Conservation (phyloP, 2,329 filamentous ascomycete species). For the Diplocarpon mali region DNA sequence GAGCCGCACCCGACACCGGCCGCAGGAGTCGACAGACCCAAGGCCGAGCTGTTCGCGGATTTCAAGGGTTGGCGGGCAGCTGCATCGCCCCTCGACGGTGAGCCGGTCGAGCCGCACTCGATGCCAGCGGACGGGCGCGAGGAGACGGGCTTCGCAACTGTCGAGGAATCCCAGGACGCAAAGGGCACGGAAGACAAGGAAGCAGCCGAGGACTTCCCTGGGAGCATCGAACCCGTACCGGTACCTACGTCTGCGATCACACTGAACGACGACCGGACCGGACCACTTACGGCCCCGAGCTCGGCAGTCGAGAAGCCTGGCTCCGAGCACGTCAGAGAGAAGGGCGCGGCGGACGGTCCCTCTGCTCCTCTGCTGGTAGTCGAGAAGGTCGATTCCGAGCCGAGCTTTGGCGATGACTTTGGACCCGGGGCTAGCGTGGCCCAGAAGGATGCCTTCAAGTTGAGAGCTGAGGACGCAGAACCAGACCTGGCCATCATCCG, state of each 20-base stretch:
- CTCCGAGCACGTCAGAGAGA: slow-evolving; percentile 1
- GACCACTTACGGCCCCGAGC: too few relatives aligned
- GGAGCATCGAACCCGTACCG: too few relatives aligned
- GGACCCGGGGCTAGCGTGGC: slow-evolving; percentile 25
- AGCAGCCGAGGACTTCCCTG: too few relatives aligned
- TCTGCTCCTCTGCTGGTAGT: slow-evolving; percentile 22
- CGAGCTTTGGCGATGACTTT: slow-evolving; percentile 29
- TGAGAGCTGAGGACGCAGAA: slow-evolving; percentile 26
- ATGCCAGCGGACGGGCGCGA: neutral
- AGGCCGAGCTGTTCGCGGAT: neutral
- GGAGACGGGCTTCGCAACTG: too few relatives aligned
- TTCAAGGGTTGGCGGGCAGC: neutral
- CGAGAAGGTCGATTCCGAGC: slow-evolving; percentile 28
- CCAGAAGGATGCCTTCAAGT: slow-evolving; percentile 28
- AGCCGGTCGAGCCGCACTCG: neutral
- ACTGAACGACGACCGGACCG: too few relatives aligned
- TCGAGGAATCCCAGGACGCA: too few relatives aligned
- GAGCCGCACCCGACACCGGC: neutral
- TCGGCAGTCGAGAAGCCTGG: neutral
- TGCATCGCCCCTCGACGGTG: neutral
- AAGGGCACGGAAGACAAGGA: too few relatives aligned
- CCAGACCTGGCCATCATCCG: slow-evolving; percentile 26
- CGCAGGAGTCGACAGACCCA: neutral
- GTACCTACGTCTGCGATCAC: too few relatives aligned
- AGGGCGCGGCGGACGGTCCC: neutral